Conservation (phyloP, 169 alveolate species). For the Blepharisma undulans region DNA sequence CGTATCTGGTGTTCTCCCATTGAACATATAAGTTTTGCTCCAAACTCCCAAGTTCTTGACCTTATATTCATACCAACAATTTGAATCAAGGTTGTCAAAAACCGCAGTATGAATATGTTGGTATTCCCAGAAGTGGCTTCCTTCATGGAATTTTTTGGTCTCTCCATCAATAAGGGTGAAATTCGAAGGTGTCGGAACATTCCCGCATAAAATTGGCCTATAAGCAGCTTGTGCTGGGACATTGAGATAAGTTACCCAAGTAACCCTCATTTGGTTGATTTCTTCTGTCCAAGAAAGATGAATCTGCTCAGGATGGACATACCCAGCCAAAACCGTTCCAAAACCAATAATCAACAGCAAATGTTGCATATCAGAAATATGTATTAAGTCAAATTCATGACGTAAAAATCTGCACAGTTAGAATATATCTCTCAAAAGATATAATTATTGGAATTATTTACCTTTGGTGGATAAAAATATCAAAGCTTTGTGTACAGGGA, state of each 20-base stretch:
- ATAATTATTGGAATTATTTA: not conserved
- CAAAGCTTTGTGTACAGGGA: not conserved
- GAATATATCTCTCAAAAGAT: not conserved
- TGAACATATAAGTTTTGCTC: conserved; percentile 13
- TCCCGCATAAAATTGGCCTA: not conserved
- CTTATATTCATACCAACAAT: not conserved
- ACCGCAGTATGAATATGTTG: not conserved
- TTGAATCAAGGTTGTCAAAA: not conserved
- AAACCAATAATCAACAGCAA: not conserved
- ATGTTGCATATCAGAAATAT: not conserved
- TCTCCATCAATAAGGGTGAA: not conserved
- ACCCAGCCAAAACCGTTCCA: not conserved
- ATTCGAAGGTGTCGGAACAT: not conserved
- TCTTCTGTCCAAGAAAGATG: conserved; percentile 37
- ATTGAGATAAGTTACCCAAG: conserved; percentile 31
- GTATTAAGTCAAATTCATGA: not conserved
- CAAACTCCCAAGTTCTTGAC: not conserved
- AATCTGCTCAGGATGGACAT: conserved; percentile 26
- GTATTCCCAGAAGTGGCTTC: not conserved
- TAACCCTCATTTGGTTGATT: conserved; percentile 5
- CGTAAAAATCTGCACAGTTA: not conserved
- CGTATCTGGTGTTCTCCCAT: not conserved
- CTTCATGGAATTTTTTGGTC: not conserved
- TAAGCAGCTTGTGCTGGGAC: not conserved
- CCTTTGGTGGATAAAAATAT: not conserved